Evolutionary conservation across 371 early-diverging fungal species (phyloP).

Genomic region (Saksenaea oblongispora): DNA sequence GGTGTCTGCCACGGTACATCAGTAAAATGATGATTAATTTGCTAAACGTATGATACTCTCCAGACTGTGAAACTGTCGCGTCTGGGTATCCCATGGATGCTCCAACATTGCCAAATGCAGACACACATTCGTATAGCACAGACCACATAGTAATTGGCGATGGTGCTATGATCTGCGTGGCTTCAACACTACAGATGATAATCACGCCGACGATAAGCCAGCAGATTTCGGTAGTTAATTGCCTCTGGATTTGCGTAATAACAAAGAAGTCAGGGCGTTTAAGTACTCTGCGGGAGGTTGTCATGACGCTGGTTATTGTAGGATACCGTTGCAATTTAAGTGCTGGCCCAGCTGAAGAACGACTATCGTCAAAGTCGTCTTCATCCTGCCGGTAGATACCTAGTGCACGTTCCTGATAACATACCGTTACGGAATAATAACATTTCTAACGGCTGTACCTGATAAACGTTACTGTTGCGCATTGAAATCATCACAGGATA

Average conservation of each 20-base stretch:
- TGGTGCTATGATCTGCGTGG: conserved; percentile 11
- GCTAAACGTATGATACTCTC: conserved; percentile 13
- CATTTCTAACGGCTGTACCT: neutral
- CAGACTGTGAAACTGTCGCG: conserved; percentile 10
- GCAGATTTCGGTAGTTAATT: conserved; percentile 19
- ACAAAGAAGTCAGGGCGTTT: conserved; percentile 22
- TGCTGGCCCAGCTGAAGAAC: neutral
- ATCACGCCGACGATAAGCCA: conserved; percentile 21
- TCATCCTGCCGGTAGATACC: conserved; percentile 19
- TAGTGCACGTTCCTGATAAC: conserved; percentile 19
- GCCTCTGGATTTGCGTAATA: conserved; percentile 22
- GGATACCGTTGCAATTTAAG: conserved; percentile 7
- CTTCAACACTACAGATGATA: conserved; percentile 15
- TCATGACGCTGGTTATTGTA: conserved; percentile 15
- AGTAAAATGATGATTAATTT: conserved; percentile 17
- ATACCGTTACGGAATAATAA: too few relatives aligned
- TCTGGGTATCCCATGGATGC: conserved; percentile 17
- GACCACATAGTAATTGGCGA: conserved; percentile 18
- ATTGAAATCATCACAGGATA: conserved; percentile 12
- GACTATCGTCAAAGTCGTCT: conserved; percentile 3
- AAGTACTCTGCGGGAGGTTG: conserved; percentile 7
- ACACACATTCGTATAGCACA: conserved; percentile 20
- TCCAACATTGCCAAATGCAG: conserved; percentile 25
- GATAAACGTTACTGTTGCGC: conserved; percentile 10
- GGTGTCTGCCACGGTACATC: conserved; percentile 25